Evolutionary conservation across 306 rosid genomes (phyloP), one percentile per base, ranked within the genome.

Genomic region (Vigna unguiculata): DNA sequence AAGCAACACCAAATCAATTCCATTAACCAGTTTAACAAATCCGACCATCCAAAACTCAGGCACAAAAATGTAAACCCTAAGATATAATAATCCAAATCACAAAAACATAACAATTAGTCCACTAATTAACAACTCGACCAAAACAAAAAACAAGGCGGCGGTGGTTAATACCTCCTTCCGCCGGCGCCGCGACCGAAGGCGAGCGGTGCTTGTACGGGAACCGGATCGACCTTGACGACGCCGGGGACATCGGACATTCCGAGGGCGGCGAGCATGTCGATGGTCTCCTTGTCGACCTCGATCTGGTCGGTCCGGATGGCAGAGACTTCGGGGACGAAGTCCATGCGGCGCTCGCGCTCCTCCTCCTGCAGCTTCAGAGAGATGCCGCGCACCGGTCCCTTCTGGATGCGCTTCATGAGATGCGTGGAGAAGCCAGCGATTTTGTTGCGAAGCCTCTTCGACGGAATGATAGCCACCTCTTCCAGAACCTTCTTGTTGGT

Each of bases 321-420:
- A 0, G 92, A 90, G 36, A 76, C 82, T 0, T 86, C 90, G 4
- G 92, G 95, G 13, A 90, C 92, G 60, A 81, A 88, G 71, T 90
- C 95, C 92, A 90, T 86, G 52, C 90, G 84, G n/a, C 90, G 86
- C 80, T 90, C 90, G 1, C 90, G 76, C 81, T 90, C 92, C 52
- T 90, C 92, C 79, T 90, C 95, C 72, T 90, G 92, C 7, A 90
- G 90, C 84, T 86, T 90, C n/a, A 90, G 73, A 0, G 95, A 90
- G 69, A 90, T 88, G 1, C 95, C 95, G 4, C 90, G 84, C 6
- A 90, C 92, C 0, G 95, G 84, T 10, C 95, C 95, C 79, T 87
- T 90, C 82, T 87, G 90, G 38, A 90, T 90, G 11, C 94, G 78
- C 80, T 87, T 90, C 90, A 90, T 86, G 6, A 87, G 86, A n/a